A percentile compares a stretch with the other conserved stretches of the same genome.
These are phyloP conservation scores for Ascochyta rabiei DNA, from an alignment of 2,329 filamentous ascomycete species.

Conservation along the genomic window DNA sequence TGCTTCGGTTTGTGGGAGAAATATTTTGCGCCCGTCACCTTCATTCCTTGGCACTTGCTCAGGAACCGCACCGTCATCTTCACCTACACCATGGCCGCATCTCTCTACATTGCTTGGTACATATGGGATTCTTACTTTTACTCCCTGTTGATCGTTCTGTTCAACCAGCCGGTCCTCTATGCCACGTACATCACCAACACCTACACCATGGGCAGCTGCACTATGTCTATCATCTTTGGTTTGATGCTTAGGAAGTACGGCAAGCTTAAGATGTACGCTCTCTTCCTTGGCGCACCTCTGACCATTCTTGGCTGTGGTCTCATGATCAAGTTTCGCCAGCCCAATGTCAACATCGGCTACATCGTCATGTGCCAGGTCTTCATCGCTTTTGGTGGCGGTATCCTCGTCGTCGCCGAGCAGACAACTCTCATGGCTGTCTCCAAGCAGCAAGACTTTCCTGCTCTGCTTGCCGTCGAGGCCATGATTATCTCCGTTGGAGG, in stretches of 20 bases:
- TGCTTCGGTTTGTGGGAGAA: slow-evolving; percentile 51
- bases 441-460: slow-evolving; percentile 42
- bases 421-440: slow-evolving; percentile 43
- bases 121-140: slow-evolving; percentile 53
- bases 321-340: slow-evolving; percentile 48
- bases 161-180: slow-evolving; percentile 39
- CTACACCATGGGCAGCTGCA: slow-evolving; percentile 48
- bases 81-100: slow-evolving; percentile 57
- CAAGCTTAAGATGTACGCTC: slow-evolving; percentile 37
- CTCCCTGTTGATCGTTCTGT: slow-evolving; percentile 50
- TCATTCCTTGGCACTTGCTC: slow-evolving; percentile 56
- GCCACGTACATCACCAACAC: slow-evolving; percentile 50
- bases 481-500: slow-evolving; percentile 64
- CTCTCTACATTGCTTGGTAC: slow-evolving; percentile 42
- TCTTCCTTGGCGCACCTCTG: slow-evolving; percentile 40
- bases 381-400: slow-evolving; percentile 43
- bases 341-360: slow-evolving; percentile 42
- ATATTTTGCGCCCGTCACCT: slow-evolving; percentile 48
- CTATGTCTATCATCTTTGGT: slow-evolving; percentile 38
- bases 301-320: slow-evolving; percentile 44
- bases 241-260: slow-evolving; percentile 37
- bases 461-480: slow-evolving; percentile 56
- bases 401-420: slow-evolving; percentile 43
- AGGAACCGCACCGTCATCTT: slow-evolving; percentile 60
- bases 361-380: slow-evolving; percentile 46